Base-by-base conservation (phyloP, 2,329 filamentous ascomycete species). In the Cordyceps javanica region DNA sequence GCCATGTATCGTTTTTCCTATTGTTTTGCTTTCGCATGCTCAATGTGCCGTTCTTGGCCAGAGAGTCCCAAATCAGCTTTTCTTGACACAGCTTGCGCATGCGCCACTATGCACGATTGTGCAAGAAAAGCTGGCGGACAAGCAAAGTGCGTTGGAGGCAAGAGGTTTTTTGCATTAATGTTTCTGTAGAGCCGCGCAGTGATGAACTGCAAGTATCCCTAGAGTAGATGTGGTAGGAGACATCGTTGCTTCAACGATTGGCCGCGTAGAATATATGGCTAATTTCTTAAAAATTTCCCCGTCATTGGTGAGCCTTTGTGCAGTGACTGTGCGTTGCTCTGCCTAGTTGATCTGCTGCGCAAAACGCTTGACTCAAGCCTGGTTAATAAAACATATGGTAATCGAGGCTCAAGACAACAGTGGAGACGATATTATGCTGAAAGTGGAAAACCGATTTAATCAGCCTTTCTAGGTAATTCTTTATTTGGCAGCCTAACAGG, bases 261-360 rank as follows among this genome's bases (percentile, higher is more conserved):
- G 51, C 51, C 51, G 30, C 51, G 51, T 54, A 54, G 51, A 54
- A 45, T 54, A 45, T 54, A 54, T 54, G 51, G 51, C 41, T 26
- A 26, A n/a, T 14, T 54, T 36, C 25, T 19, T 10, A 32, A 30
- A 44, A 45, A 14, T 11, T 5, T 34, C n/a, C 10, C 2, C 6
- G 8, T 28, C 4, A 19, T 42, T 32, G 30, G 30, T 11, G 30
- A 3, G 23, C 21, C 7, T 13, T 13, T 42, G 10, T 41, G 3
- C 19, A 16, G 36, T 39, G 36, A n/a, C 3, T 39, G 2, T 41
- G 38, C n/a, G 6, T 19, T 41, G n/a, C 19, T 7, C 38, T 16
- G 34, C 4, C 14, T 8, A 8, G 13, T n/a, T n/a, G n/a, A n/a
- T n/a, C n/a, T n/a, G n/a, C n/a, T n/a, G n/a, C n/a, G n/a, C n/a